Conservation (phyloP, 805 yeast species). For the Barnettozyma wickerhamii region DNA sequence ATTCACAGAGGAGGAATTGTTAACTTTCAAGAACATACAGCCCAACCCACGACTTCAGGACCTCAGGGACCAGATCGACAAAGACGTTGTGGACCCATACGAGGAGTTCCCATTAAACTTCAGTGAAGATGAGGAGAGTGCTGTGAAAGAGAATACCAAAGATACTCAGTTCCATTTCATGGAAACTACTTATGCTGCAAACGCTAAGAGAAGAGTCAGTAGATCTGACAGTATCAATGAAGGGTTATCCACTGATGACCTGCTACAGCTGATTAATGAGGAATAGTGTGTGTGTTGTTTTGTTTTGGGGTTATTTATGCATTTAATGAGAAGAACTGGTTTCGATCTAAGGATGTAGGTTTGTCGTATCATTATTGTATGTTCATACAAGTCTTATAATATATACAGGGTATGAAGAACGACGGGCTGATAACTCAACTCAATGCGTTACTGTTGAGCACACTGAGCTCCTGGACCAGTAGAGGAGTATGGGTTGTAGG, state of each 20-base stretch:
- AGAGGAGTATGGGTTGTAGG: conserved; percentile 6
- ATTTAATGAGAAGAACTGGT: neutral
- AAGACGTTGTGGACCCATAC: conserved; percentile 13
- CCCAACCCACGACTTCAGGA: conserved; percentile 19
- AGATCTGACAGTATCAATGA: conserved; percentile 14
- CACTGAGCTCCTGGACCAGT: conserved; percentile 31
- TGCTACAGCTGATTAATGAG: conserved; percentile 21
- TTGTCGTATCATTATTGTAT: too few species aligned
- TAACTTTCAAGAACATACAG: conserved; percentile 15
- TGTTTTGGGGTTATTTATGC: neutral
- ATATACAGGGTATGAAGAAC: neutral
- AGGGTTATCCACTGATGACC: conserved; percentile 21
- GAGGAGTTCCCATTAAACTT: conserved; percentile 23
- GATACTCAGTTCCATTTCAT: conserved; percentile 15
- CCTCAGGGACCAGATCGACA: neutral
- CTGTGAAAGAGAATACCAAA: conserved; percentile 16
- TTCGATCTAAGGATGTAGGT: too few species aligned
- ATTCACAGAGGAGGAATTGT: conserved; percentile 31
- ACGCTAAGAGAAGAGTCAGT: conserved; percentile 11
- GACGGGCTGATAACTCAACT: too few species aligned
- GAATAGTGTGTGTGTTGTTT: conserved; percentile 4
- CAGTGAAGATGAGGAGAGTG: conserved; percentile 25
- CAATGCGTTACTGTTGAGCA: conserved; percentile 35
- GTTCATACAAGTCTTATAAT: neutral
- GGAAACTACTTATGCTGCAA: conserved; percentile 25